phyloP scores from a whole-genome alignment of 805 yeast genomes.

The Starmerella gropengiesseri region DNA sequence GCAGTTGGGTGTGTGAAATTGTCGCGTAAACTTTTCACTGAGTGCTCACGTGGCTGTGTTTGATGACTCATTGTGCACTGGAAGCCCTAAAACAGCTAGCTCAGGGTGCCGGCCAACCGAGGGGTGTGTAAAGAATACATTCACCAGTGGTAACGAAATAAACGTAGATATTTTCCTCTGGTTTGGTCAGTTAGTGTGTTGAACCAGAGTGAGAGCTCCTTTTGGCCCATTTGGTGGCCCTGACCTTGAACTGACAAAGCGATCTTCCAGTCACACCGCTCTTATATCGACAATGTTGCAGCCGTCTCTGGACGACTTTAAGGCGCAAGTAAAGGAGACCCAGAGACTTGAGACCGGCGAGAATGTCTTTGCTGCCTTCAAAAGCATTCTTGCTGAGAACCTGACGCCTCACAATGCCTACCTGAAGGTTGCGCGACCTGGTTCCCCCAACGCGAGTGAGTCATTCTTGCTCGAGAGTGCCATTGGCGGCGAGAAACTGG shows the following conservation, averaged over 20 bases:
- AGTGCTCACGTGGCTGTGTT: constrained; percentile 6
- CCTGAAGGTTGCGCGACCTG: constrained; percentile 64
- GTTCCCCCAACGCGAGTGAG: constrained; percentile 38
- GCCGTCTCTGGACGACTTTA: constrained; percentile 41
- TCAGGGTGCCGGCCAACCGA: too few relatives aligned
- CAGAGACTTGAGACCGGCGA: constrained; percentile 30
- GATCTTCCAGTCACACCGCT: neutral
- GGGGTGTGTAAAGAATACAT: too few relatives aligned
- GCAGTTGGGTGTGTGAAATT: neutral
- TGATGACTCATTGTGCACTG: neutral
- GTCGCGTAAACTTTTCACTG: constrained; percentile 1
- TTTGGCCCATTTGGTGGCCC: too few relatives aligned
- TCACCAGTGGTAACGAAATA: too few relatives aligned
- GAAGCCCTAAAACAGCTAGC: constrained; percentile 6
- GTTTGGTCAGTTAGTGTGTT: too few relatives aligned
- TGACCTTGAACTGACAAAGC: neutral
- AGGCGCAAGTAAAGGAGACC: constrained; percentile 30
- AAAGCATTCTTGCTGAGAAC: constrained; percentile 62
- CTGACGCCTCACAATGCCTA: constrained; percentile 87
- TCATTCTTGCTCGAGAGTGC: constrained; percentile 86
- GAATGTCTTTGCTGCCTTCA: constrained; percentile 73
- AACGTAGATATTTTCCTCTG: too few relatives aligned
- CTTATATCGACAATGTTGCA: constrained; percentile 30
- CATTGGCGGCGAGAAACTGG: constrained; percentile 75
- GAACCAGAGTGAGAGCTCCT: too few relatives aligned